Evolutionary conservation across 371 early-diverging fungal genomes (phyloP).

Genomic region (Zychaea mexicana): DNA sequence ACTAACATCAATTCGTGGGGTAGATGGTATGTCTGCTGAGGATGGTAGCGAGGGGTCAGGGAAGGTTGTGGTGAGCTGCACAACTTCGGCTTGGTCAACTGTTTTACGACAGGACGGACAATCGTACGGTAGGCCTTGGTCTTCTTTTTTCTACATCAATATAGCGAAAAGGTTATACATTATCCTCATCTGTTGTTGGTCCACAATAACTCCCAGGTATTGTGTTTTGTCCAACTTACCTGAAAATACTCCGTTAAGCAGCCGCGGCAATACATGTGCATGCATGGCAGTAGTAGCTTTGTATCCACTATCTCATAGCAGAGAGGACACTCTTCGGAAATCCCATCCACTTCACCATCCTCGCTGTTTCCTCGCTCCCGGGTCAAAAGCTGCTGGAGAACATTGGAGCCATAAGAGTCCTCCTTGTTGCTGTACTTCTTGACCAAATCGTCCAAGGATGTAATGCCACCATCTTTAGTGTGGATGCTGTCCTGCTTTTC

Average conservation of each 20-base stretch:
- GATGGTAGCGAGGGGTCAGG: no score
- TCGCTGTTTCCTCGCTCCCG: constrained; percentile 2
- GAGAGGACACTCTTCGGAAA: constrained; percentile 38
- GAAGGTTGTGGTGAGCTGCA: constrained; percentile 46
- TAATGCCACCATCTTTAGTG: constrained; percentile 29
- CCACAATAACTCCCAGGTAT: not conserved
- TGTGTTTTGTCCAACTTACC: constrained; percentile 29
- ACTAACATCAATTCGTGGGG: constrained; percentile 27
- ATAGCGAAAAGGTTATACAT: not conserved
- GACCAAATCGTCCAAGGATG: constrained; percentile 50
- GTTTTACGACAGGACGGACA: constrained; percentile 67
- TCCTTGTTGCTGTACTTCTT: constrained; percentile 35
- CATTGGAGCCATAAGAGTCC: constrained; percentile 12
- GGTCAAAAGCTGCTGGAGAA: constrained; percentile 12
- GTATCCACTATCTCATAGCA: constrained; percentile 58
- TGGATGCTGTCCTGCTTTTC: constrained; percentile 10
- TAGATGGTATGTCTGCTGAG: not conserved
- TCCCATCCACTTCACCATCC: not conserved
- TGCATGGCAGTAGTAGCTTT: constrained; percentile 62
- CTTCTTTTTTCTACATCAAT: constrained; percentile 45
- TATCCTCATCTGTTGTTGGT: not conserved
- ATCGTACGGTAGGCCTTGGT: constrained; percentile 54
- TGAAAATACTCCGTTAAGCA: constrained; percentile 65
- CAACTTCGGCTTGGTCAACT: constrained; percentile 51
- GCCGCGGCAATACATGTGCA: constrained; percentile 65